phyloP scores from a whole-genome alignment of 495 filamentous ascomycete genomes.

The Podospora tetraspora region DNA sequence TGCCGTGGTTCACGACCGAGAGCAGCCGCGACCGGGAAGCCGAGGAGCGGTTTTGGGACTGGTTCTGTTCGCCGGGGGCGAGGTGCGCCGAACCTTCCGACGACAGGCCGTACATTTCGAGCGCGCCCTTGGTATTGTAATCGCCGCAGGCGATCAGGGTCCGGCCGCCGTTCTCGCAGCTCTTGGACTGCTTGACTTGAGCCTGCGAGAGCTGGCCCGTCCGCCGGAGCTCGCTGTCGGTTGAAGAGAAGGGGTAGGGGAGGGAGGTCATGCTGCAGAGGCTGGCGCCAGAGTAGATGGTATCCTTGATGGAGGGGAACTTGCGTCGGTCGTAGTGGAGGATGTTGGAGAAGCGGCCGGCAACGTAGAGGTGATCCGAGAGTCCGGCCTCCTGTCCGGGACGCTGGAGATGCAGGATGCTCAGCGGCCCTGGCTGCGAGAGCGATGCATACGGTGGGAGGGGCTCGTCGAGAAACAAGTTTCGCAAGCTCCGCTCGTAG shows the following conservation, averaged over 20 bases:
- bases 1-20: conserved; percentile 78
- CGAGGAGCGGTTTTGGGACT: conserved; percentile 41
- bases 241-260: conserved; percentile 58
- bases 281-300: conserved; percentile 77
- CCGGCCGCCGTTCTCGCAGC: conserved; percentile 42
- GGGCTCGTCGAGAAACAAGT: conserved; percentile 34
- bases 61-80: conserved; percentile 27
- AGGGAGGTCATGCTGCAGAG: conserved; percentile 73
- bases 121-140: conserved; percentile 85
- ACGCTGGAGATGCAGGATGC: conserved; percentile 68
- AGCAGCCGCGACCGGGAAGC: conserved; percentile 76
- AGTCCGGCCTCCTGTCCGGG: conserved; percentile 45
- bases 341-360: conserved; percentile 85
- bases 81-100: conserved; percentile 16
- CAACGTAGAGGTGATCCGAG: conserved; percentile 69
- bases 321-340: conserved; percentile 82
- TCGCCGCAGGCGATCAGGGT: conserved; percentile 83
- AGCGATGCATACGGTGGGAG: conserved; percentile 63
- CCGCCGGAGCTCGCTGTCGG: conserved; percentile 50
- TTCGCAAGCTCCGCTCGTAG: conserved; percentile 22
- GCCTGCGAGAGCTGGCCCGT: conserved; percentile 48
- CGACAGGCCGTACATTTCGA: conserved; percentile 76
- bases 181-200: conserved; percentile 47
- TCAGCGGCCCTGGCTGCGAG: conserved; percentile 74
- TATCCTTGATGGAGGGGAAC: conserved; percentile 71